Percentiles rank a stretch among this genome's conserved stretches.
Evolutionary conservation across 2,329 filamentous ascomycete species (phyloP).

Genomic region (Dactylellina parvicollis): DNA sequence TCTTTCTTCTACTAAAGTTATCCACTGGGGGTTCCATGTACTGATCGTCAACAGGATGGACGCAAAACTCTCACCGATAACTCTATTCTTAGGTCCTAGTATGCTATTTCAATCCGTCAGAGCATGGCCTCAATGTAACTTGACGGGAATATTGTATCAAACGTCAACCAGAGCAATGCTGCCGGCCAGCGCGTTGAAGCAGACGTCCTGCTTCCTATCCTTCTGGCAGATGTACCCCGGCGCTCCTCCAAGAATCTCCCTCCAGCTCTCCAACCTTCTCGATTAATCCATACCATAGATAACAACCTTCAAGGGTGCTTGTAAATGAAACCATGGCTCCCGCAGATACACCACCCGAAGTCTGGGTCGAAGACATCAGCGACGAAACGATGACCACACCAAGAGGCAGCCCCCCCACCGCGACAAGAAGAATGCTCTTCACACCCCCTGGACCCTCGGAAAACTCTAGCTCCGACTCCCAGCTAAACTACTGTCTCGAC

Average conservation of each 20-base stretch:
- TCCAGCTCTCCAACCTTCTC: neutral
- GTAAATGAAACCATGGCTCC: neutral
- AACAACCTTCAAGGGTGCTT: too few relatives aligned
- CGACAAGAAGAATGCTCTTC: neutral
- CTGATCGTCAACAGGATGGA: neutral
- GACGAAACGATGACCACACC: neutral
- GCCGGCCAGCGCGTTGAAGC: too few relatives aligned
- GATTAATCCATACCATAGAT: too few relatives aligned
- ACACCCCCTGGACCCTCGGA: neutral
- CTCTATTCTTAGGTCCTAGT: neutral
- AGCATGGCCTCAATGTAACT: neutral
- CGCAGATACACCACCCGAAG: slow-evolving; percentile 8
- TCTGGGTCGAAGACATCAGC: slow-evolving; percentile 14
- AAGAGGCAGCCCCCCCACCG: neutral
- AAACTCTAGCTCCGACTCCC: neutral
- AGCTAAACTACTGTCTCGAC: neutral
- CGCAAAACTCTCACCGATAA: neutral
- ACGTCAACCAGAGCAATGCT: too few relatives aligned
- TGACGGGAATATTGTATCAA: too few relatives aligned
- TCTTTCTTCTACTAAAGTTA: too few relatives aligned
- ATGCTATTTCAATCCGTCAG: neutral
- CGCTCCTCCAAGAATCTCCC: neutral
- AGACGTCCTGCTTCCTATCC: neutral
- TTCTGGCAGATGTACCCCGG: neutral
- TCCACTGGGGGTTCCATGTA: neutral